Evolutionary conservation across 23 red algal species (phyloP), one percentile per base, ranked within the genome.

Genomic region (Pyropia yezoensis): DNA sequence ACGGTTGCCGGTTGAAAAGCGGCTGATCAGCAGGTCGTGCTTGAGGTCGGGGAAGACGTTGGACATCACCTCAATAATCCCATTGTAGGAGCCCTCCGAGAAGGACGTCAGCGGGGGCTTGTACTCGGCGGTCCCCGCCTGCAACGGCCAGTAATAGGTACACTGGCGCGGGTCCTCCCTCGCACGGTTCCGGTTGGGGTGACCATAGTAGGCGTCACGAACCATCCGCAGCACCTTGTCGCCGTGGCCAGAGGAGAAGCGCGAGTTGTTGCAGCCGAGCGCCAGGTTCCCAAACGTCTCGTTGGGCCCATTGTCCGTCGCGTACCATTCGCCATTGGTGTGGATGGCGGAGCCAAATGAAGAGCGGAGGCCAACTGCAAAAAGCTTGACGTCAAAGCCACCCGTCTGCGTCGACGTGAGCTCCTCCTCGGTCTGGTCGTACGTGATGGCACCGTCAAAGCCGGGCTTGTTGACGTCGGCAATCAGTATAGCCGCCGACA

Each of bases 271-370:
- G 27, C 79, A 83, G 1, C 67, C 58, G 16, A 61, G 51, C 49
- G 67, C 66, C 16, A 67, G 68, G 27, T 71, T 83, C 16, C 79
- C 79, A 53, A 74, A 83, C 18, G 68, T 69, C 52, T 62, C 67
- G 79, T 83, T 83, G 18, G 79, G 79, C n/a, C 79, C 79, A 61
- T 83, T 83, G 45, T 83, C 67, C 15, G 69, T 73, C 69, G 72
- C 65, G 69, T 83, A 83, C 68, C 72, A 52, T 13, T 59, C 57
- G 19, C 65, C 65, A n/a, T 83, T 83, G 17, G 66, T 74, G 45
- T 71, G 67, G 28, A 73, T 67, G 29, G 63, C 67, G 14, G 74
- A 61, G 7, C 66, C 27, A 51, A 83, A 74, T 58, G 79, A 56
- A 22, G 72, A 74, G 68, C 70, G 70, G 61, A 83, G 65, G 1